phyloP scores from a whole-genome alignment of 2,329 filamentous ascomycete genomes.

The Talaromyces sp. region DNA sequence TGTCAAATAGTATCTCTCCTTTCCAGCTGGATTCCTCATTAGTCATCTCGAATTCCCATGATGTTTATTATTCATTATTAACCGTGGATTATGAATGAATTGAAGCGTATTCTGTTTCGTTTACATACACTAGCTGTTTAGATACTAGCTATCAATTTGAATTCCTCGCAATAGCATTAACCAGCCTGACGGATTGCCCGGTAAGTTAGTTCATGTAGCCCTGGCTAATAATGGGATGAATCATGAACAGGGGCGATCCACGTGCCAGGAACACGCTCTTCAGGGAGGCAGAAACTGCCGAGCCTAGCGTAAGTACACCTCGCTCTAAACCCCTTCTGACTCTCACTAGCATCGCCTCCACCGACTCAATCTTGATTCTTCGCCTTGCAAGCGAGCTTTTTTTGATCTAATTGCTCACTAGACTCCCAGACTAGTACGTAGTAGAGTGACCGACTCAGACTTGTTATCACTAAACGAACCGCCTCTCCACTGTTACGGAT shows the following conservation, averaged over 20 bases:
- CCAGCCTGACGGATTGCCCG: not conserved
- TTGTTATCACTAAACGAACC: not conserved
- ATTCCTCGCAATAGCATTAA: not conserved
- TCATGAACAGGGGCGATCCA: not conserved
- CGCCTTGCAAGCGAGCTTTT: conserved; percentile 1
- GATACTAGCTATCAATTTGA: not conserved
- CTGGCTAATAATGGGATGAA: too few species aligned
- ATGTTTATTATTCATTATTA: conserved; percentile 14
- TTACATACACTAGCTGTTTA: not conserved
- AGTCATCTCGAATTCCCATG: conserved; percentile 15
- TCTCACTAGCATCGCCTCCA: not conserved
- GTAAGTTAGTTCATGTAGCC: not conserved
- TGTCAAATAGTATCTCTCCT: conserved; percentile 14
- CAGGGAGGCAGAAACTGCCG: conserved; percentile 7
- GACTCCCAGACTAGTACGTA: not conserved
- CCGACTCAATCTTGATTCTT: not conserved
- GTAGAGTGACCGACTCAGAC: not conserved
- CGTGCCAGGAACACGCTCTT: not conserved
- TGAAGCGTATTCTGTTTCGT: conserved; percentile 3
- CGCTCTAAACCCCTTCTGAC: not conserved
- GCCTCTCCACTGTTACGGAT: not conserved
- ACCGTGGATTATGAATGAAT: conserved; percentile 14
- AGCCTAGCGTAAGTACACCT: not conserved
- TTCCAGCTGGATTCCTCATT: not conserved
- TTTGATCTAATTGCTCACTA: not conserved